Evolutionary conservation across 768 basidiomycete genomes (phyloP).

Genomic region (Wakefieldia striispora): DNA sequence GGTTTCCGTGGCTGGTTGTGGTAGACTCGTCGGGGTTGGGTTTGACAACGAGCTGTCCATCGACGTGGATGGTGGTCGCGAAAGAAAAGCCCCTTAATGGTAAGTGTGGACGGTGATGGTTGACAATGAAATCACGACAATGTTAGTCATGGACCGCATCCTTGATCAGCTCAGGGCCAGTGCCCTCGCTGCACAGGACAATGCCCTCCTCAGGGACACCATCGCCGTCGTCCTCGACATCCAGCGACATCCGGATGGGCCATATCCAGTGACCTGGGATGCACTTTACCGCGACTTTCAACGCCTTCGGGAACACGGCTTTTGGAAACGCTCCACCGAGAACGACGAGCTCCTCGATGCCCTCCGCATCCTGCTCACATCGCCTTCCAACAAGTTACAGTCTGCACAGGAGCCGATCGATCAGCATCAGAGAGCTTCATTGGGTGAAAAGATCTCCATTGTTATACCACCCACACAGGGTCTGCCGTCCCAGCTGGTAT

Average conservation of each 20-base stretch:
- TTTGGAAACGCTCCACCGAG: slow-evolving; percentile 26
- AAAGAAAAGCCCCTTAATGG: slow-evolving; percentile 15
- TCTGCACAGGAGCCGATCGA: background rate
- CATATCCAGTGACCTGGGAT: slow-evolving; percentile 23
- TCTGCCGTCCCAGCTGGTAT: slow-evolving; percentile 17
- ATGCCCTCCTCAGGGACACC: slow-evolving; percentile 20
- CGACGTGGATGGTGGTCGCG: slow-evolving; percentile 4
- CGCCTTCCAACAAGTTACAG: background rate
- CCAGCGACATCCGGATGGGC: slow-evolving; percentile 20
- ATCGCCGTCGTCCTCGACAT: slow-evolving; percentile 19
- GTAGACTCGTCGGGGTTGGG: slow-evolving; percentile 17
- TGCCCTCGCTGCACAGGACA: slow-evolving; percentile 6
- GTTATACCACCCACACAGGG: slow-evolving; percentile 11
- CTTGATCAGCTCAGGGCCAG: slow-evolving; percentile 22
- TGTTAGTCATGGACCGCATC: slow-evolving; percentile 26
- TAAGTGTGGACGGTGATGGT: slow-evolving; percentile 4
- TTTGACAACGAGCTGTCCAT: slow-evolving; percentile 12
- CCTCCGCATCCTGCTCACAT: slow-evolving; percentile 18
- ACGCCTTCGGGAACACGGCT: slow-evolving; percentile 20
- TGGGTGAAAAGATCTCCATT: slow-evolving; percentile 13
- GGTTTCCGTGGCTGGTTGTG: slow-evolving; percentile 15
- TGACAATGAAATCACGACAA: no score
- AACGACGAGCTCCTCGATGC: slow-evolving; percentile 28
- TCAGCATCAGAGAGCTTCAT: background rate
- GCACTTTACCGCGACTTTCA: slow-evolving; percentile 18